phyloP scores from a whole-genome alignment of 2,329 filamentous ascomycete species.

The Fusarium sp. region DNA sequence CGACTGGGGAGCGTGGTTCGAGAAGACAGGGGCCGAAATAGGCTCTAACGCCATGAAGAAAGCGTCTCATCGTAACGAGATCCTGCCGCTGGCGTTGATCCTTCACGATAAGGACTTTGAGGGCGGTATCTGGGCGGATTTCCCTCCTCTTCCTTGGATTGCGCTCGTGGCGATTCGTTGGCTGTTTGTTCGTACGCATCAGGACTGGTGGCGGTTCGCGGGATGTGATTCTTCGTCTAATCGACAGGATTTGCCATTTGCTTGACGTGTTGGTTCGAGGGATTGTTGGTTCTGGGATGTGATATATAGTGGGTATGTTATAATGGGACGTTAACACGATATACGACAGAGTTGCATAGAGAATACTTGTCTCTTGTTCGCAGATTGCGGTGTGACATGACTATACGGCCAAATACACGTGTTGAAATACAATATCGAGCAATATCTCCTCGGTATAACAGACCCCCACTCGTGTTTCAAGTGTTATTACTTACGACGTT shows the following conservation, averaged over 20 bases:
- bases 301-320: not conserved
- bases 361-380: not conserved
- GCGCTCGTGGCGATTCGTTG: slow-evolving; percentile 45
- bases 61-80: slow-evolving; percentile 26
- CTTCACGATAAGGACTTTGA: slow-evolving; percentile 43
- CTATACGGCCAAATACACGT: not conserved
- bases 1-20: slow-evolving; percentile 48
- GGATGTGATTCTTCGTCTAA: slow-evolving; percentile 44
- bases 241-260: slow-evolving; percentile 50
- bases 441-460: not conserved
- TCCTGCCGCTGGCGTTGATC: slow-evolving; percentile 39
- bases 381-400: not conserved
- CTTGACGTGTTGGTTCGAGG: slow-evolving; percentile 14
- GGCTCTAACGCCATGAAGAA: slow-evolving; percentile 25
- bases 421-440: not conserved
- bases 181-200: slow-evolving; percentile 47
- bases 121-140: slow-evolving; percentile 39
- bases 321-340: not conserved
- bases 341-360: not conserved
- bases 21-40: slow-evolving; percentile 26
- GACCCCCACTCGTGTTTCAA: not conserved
- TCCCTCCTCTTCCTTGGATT: slow-evolving; percentile 44
- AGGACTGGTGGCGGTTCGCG: slow-evolving; percentile 50
- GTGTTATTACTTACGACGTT: not conserved
- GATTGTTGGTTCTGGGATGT: not conserved